Evolutionary conservation across 495 filamentous ascomycete genomes (phyloP).

Genomic region (Aspergillus leporis): DNA sequence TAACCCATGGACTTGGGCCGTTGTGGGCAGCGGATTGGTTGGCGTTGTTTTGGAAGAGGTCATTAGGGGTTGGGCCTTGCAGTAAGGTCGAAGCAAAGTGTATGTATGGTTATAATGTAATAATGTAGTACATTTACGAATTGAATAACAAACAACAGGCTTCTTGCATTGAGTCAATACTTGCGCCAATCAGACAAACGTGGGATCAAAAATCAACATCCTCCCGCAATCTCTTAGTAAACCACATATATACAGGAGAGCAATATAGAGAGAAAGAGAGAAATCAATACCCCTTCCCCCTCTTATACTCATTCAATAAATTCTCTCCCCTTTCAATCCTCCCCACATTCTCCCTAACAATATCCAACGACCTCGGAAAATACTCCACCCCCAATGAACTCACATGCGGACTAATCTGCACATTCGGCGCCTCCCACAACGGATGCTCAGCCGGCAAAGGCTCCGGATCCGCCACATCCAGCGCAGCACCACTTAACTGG

Average conservation of each 20-base stretch:
- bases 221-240: not conserved
- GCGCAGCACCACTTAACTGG: constrained; percentile 66
- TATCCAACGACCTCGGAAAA: constrained; percentile 55
- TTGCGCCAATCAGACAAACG: not conserved
- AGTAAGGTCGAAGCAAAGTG: not conserved
- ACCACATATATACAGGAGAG: not conserved
- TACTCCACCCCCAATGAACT: constrained; percentile 63
- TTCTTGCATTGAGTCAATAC: not conserved
- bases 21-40: constrained; percentile 45
- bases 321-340: constrained; percentile 56
- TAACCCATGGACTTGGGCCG: constrained; percentile 56
- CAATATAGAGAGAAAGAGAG: too few relatives aligned
- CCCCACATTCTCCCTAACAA: constrained; percentile 63
- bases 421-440: constrained; percentile 73
- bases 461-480: constrained; percentile 87
- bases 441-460: constrained; percentile 69
- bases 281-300: constrained; percentile 45
- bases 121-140: not conserved
- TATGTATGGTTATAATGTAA: not conserved
- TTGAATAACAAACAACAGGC: not conserved
- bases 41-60: constrained; percentile 31
- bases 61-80: constrained; percentile 14
- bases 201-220: not conserved
- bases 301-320: constrained; percentile 68
- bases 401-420: constrained; percentile 78